These are phyloP conservation scores for Hymenoscyphus fraxineus DNA, from an alignment of 2,329 filamentous ascomycete genomes.

Conservation along the genomic window DNA sequence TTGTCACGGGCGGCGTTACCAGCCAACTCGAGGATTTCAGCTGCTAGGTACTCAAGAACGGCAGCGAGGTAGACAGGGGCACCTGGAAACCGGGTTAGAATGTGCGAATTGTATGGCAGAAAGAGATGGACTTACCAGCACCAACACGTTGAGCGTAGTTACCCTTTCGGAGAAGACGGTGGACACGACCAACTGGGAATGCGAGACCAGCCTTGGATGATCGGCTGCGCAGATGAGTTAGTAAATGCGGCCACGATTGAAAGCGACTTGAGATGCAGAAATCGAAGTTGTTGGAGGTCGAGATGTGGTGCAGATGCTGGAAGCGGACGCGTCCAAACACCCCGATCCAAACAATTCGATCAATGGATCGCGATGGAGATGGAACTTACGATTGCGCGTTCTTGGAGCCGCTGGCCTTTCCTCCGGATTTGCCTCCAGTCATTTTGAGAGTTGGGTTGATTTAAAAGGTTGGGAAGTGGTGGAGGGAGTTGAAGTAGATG, in stretches of 20 bases:
- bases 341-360: not conserved
- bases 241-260: conserved; percentile 27
- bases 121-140: conserved; percentile 60
- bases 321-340: conserved; percentile 40
- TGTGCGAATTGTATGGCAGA: conserved; percentile 8
- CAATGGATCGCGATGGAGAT: conserved; percentile 6
- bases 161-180: conserved; percentile 97
- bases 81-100: conserved; percentile 42
- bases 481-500: conserved; percentile 6
- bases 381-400: conserved; percentile 93
- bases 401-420: conserved; percentile 99
- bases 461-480: conserved; percentile 31
- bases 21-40: conserved; percentile 97
- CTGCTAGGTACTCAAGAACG: conserved; percentile 96
- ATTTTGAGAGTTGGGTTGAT: conserved; percentile 67
- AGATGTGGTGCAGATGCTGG: conserved; percentile 23
- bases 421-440: conserved; percentile 99
- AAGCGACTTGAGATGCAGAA: not conserved
- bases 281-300: not conserved
- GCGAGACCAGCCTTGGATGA: conserved; percentile 99
- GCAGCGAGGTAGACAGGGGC: conserved; percentile 96
- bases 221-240: conserved; percentile 60
- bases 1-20: conserved; percentile 98
- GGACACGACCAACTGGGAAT: conserved; percentile 98
- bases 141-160: conserved; percentile 99